Evolutionary conservation across 306 rosid species (phyloP).

Genomic region (Lablab purpureus): DNA sequence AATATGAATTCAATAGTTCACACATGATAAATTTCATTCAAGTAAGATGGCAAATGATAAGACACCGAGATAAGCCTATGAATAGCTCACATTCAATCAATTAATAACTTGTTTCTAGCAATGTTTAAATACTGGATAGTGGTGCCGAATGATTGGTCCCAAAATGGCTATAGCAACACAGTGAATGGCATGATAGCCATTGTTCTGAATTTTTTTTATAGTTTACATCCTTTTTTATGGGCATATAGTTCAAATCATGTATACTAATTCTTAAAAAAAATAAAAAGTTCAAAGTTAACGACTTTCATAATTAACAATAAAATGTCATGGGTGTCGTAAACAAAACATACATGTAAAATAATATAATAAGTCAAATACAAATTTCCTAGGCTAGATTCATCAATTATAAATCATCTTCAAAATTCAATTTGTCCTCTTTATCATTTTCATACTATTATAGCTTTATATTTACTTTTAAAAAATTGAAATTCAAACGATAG

Average conservation of each 20-base stretch:
- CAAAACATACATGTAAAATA: neutral
- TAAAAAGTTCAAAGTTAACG: too few relatives aligned
- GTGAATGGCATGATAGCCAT: neutral
- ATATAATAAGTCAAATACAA: neutral
- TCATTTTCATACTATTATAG: neutral
- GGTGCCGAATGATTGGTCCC: neutral
- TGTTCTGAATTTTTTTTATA: too few relatives aligned
- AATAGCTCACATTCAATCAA: slow-evolving; percentile 6
- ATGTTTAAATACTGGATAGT: neutral
- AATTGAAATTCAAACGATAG: too few relatives aligned
- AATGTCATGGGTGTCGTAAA: neutral
- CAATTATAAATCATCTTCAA: neutral
- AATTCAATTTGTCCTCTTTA: neutral
- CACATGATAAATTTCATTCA: slow-evolving; percentile 33
- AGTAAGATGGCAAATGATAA: neutral
- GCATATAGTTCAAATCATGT: too few relatives aligned
- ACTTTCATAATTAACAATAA: neutral
- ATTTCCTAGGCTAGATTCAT: neutral
- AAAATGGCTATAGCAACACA: neutral
- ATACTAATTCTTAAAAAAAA: neutral
- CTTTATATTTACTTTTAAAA: too few relatives aligned
- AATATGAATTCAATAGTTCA: neutral
- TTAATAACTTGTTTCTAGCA: neutral
- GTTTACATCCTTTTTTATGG: too few relatives aligned
- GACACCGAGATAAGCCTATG: neutral